These are phyloP conservation scores for Phytomonas serpens DNA, from an alignment of 208 protist genomes.

Conservation along the genomic window DNA sequence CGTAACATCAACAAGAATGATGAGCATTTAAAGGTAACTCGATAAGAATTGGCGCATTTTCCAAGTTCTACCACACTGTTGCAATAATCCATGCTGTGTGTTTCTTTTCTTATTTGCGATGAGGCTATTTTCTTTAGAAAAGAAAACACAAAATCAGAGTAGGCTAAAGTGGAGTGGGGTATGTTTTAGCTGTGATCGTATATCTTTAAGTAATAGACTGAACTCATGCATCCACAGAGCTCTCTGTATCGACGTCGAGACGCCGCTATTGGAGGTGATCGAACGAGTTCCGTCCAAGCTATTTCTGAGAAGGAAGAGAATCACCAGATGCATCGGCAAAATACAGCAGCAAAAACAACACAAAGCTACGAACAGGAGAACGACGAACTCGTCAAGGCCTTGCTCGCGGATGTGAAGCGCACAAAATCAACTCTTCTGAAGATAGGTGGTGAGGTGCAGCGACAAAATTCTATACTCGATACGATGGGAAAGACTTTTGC, in stretches of 20 bases:
- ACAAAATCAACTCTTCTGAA: conserved; percentile 34
- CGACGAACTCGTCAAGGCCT: conserved; percentile 57
- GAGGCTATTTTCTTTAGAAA: background rate
- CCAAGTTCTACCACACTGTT: background rate
- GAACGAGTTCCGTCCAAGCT: background rate
- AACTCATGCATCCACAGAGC: conserved; percentile 47
- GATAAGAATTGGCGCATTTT: background rate
- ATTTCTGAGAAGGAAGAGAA: background rate
- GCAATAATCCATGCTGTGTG: background rate
- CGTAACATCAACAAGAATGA: background rate
- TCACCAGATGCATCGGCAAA: background rate
- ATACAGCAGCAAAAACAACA: background rate
- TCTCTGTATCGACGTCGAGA: conserved; percentile 50
- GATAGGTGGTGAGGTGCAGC: conserved; percentile 55
- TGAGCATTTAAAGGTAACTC: background rate
- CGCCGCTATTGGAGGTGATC: background rate
- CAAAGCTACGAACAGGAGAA: conserved; percentile 51
- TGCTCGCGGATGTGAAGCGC: conserved; percentile 48
- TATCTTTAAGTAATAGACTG: background rate
- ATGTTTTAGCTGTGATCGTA: background rate
- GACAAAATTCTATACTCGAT: conserved; percentile 66
- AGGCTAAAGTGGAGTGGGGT: background rate
- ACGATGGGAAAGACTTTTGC: conserved; percentile 28
- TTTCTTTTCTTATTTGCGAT: background rate
- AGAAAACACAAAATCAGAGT: background rate